Evolutionary conservation across 805 yeast genomes (phyloP), one percentile per base, ranked within the genome.

Genomic region (Jamesozyma hellenica): DNA sequence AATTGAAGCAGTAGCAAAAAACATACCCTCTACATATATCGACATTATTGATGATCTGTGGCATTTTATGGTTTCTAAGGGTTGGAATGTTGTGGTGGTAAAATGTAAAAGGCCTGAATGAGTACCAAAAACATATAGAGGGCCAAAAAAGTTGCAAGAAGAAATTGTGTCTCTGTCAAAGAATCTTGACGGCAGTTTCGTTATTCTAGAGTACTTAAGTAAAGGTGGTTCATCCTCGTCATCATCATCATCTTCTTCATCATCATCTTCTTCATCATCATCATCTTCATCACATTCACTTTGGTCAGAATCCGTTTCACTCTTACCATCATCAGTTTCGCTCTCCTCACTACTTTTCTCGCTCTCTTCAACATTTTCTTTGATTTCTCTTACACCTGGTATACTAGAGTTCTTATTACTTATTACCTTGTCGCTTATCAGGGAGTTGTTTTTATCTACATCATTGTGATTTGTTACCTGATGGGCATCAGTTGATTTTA

Each of bases 1-100:
- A 66, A 90, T 79, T 0, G 96, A 86, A 0, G 88, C 95, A 0
- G 94, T 79, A 0, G 92, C 94, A 43, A 92, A 75, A 51, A 71
- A 76, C 8, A 61, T 61, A 0, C 94, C 92, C 52, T 85, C 94
- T 1, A 82, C 70, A 39, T 78, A 74, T 0, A 86, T 68, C 0
- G 85, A 74, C 32, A 88, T 61, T 2, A 92, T 74, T 0, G 96
- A 85, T 0, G 96, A 87, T 35, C 84, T 69, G 52, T 94, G 95
- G 1, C 90, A 87, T 49, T 85, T 75, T 44, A 84, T 71, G 0
- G 95, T 79, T 29, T 94, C 68, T 1, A 87, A 63, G 0, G 79
- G 60, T 6, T 70, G 61, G 46, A 82, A 70, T 28, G 77, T 76
- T 0, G 85, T 70, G 9, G 66, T 65, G 1, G 83, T 71, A 13